phyloP scores from a whole-genome alignment of 164 flowering plant species.

The Cinnamomum micranthum region DNA sequence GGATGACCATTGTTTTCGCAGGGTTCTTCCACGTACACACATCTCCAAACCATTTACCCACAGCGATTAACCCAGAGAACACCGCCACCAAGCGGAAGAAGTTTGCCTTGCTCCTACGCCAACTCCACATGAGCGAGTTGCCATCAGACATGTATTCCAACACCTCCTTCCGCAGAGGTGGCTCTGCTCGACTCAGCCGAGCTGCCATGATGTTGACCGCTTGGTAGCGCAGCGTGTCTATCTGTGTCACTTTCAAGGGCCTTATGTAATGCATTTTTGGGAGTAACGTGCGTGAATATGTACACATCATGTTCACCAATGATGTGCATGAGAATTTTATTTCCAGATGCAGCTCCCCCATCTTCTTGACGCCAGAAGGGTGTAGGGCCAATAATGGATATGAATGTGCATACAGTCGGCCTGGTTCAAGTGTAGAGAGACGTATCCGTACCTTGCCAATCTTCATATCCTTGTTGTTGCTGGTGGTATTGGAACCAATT shows the following conservation, averaged over 20 bases:
- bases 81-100: slow-evolving; percentile 77
- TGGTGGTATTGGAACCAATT: too few relatives aligned
- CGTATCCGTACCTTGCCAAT: slow-evolving; percentile 85
- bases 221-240: slow-evolving; percentile 78
- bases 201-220: slow-evolving; percentile 81
- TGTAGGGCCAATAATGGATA: slow-evolving; percentile 83
- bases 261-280: slow-evolving; percentile 88
- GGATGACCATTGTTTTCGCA: slow-evolving; percentile 76
- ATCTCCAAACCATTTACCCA: slow-evolving; percentile 74
- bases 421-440: slow-evolving; percentile 83
- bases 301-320: slow-evolving; percentile 71
- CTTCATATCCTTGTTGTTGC: too few relatives aligned
- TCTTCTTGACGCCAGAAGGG: slow-evolving; percentile 83
- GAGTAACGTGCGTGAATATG: slow-evolving; percentile 65
- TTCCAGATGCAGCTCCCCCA: slow-evolving; percentile 92
- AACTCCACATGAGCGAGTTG: slow-evolving; percentile 91
- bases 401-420: slow-evolving; percentile 85
- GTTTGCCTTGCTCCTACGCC: slow-evolving; percentile 90
- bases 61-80: slow-evolving; percentile 73
- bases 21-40: slow-evolving; percentile 91
- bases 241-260: slow-evolving; percentile 65
- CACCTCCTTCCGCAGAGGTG: slow-evolving; percentile 84
- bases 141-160: slow-evolving; percentile 97
- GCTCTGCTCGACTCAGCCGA: slow-evolving; percentile 82
- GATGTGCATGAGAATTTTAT: slow-evolving; percentile 84